Conservation (phyloP, 371 early-diverging fungal genomes). For the Mortierella sp. region DNA sequence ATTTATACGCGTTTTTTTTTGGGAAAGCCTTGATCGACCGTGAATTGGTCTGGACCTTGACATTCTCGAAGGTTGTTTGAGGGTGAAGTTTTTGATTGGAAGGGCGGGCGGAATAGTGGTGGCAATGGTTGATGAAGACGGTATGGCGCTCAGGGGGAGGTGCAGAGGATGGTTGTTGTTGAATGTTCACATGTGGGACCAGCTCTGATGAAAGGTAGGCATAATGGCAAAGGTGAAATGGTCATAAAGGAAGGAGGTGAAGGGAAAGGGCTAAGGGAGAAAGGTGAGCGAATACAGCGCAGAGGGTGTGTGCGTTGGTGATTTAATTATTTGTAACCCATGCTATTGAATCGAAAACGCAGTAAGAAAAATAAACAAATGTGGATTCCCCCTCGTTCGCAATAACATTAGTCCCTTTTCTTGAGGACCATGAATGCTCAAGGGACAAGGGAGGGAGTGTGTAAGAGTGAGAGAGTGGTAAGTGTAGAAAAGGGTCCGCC, state of each 20-base stretch:
- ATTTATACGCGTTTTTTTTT: constrained; percentile 13
- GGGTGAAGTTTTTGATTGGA: background rate
- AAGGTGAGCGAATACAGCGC: background rate
- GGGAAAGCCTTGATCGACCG: background rate
- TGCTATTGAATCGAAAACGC: background rate
- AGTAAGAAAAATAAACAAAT: background rate
- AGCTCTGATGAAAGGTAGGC: background rate
- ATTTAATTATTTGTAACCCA: background rate
- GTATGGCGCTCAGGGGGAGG: background rate
- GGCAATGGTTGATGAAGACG: background rate
- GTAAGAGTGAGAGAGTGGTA: background rate
- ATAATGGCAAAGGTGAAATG: background rate
- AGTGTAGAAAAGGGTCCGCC: constrained; percentile 2
- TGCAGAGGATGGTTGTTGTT: background rate
- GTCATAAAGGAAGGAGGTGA: background rate
- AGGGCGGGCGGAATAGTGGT: background rate
- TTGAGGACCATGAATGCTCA: background rate
- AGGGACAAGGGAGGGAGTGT: background rate
- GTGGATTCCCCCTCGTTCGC: background rate
- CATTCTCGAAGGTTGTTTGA: background rate
- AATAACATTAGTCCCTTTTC: constrained; percentile 7
- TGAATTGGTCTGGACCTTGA: background rate
- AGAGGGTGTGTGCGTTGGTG: background rate
- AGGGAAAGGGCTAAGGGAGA: constrained; percentile 6
- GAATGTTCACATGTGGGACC: constrained; percentile 8